phyloP scores from a whole-genome alignment of 768 basidiomycete species.

The Kwoniella dejecticola region DNA sequence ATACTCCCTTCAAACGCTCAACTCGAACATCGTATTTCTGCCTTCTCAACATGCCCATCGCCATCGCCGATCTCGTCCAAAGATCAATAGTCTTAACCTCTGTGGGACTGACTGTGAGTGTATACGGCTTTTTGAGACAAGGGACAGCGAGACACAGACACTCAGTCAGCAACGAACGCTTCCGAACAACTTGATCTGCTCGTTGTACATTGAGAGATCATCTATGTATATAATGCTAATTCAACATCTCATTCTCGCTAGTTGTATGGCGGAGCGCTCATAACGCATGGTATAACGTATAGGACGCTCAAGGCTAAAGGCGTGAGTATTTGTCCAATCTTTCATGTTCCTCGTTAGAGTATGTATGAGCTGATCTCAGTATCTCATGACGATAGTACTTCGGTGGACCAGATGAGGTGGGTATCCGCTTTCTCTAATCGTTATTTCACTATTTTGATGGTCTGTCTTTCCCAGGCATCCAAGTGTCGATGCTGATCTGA shows the following conservation, averaged over 20 bases:
- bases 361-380: too few relatives aligned
- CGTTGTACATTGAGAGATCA: not conserved
- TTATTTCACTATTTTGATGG: not conserved
- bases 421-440: not conserved
- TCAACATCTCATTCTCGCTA: not conserved
- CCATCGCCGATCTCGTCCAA: conserved; percentile 25
- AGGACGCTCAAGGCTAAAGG: conserved; percentile 21
- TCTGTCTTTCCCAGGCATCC: not conserved
- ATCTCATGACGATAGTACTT: conserved; percentile 10
- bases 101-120: conserved; percentile 24
- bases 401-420: conserved; percentile 19
- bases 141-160: too few relatives aligned
- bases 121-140: not conserved
- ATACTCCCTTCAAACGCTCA: too few relatives aligned
- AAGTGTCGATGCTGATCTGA: too few relatives aligned
- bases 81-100: conserved; percentile 25
- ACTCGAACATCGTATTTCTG: too few relatives aligned
- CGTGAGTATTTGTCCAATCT: conserved; percentile 4
- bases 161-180: not conserved
- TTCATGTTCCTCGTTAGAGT: too few relatives aligned
- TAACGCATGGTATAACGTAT: conserved; percentile 24
- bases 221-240: not conserved
- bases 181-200: not conserved
- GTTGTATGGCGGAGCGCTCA: conserved; percentile 22
- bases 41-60: conserved; percentile 10